Base-by-base conservation (phyloP, 306 rosid genomes). In the Trichosanthes cucumerina region DNA sequence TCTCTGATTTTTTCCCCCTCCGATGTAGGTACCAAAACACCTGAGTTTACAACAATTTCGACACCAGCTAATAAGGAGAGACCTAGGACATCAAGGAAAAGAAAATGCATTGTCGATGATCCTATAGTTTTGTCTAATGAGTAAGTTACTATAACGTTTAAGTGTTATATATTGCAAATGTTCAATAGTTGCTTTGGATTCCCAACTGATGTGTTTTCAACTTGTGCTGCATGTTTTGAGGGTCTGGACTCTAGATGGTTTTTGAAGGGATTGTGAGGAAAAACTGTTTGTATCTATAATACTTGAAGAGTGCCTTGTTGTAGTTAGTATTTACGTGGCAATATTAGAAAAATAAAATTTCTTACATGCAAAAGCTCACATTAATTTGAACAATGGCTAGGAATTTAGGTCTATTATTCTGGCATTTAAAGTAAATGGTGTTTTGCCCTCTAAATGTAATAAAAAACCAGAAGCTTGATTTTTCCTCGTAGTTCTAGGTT, bases 61-160 rank as follows among this genome's bases (percentile, higher is more conserved):
- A 90, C 96, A 80, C 98, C 97, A 66, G 82, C 87, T 75, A 70
- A 58, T 18, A 88, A 74, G 73, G 91, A 87, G 76, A 73, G 38
- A 49, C 80, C 85, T 39, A 69, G 43, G 66, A 63, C 77, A 79
- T 83, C 89, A 44, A 88, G 80, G 83, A 91, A 91, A 87, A 89
- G 97, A 83, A 92, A 87, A 86, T 52, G 74, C 64, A 49, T 79
- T 75, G 7, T 89, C 77, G 97, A 95, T 81, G 79, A 82, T 76
- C 34, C 46, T 62, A 31, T 44, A 24, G 78, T 92, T 75, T 82
- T 92, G 81, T 80, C 93, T 62, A 84, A 79, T 57, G 76, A 84
- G 97, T 92, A 92, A 62, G 98, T 83, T 79, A 33, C 13, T 34
- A 19, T 47, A 19, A 28, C 26, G 6, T 46, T 15, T 62, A 78